Percentiles rank a stretch among this genome's conserved stretches.
Evolutionary conservation across 805 yeast genomes (phyloP).

Genomic region (Yarrowia bubula): DNA sequence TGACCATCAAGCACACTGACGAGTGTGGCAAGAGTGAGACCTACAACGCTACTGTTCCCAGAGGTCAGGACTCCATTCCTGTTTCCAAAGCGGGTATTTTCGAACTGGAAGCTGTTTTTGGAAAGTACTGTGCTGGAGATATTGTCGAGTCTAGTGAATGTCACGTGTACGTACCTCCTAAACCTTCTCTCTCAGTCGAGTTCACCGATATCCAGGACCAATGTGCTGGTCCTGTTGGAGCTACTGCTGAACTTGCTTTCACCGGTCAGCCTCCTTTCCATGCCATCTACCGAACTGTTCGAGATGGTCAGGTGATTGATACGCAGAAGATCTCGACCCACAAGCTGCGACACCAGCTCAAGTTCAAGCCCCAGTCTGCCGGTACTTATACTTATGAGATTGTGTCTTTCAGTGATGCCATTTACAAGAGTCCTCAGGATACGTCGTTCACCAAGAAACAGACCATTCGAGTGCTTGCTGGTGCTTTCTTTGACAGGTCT

Average conservation of each 20-base stretch:
- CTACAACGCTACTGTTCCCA: conserved; percentile 34
- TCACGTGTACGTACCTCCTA: conserved; percentile 56
- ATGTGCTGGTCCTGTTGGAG: conserved; percentile 91
- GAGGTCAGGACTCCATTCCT: conserved; percentile 1
- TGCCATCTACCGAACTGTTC: conserved; percentile 55
- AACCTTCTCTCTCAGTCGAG: conserved; percentile 47
- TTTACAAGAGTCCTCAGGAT: conserved; percentile 45
- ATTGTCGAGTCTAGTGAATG: conserved; percentile 56
- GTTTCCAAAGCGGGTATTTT: conserved; percentile 64
- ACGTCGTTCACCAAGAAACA: conserved; percentile 36
- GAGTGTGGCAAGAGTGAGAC: conserved; percentile 34
- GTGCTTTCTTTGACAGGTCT: conserved; percentile 40
- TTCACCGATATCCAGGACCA: conserved; percentile 68
- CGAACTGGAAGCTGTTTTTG: conserved; percentile 51
- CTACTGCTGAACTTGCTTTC: conserved; percentile 63
- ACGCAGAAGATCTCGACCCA: conserved; percentile 37
- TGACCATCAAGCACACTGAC: conserved; percentile 40
- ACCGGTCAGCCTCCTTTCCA: conserved; percentile 82
- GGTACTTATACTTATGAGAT: conserved; percentile 80
- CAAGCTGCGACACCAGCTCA: conserved; percentile 52
- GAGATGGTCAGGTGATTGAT: conserved; percentile 39
- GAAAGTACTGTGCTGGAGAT: conserved; percentile 66
- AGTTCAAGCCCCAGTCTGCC: conserved; percentile 73
- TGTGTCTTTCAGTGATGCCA: conserved; percentile 59
- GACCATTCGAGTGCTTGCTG: conserved; percentile 41